A percentile compares a stretch with the other conserved stretches of the same genome.
phyloP scores from a whole-genome alignment of 2,329 filamentous ascomycete genomes.

The Cercospora sp. region DNA sequence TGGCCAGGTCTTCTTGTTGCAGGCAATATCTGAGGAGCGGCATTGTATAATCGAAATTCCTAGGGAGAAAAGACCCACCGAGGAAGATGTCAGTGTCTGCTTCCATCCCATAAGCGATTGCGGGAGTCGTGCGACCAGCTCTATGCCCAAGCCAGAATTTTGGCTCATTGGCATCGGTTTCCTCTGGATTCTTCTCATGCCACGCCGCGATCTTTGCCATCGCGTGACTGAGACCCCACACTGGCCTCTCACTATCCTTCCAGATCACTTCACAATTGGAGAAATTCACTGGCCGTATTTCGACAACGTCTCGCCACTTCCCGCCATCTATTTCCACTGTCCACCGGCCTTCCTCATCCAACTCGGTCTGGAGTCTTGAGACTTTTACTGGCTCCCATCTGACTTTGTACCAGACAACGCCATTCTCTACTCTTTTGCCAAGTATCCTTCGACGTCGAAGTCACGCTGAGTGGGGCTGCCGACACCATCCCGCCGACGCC shows the following conservation, averaged over 20 bases:
- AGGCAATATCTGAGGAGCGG: not conserved
- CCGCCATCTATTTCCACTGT: not conserved
- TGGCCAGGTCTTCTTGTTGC: not conserved
- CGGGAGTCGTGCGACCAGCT: not conserved
- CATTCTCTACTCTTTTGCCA: not conserved
- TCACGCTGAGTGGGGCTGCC: not conserved
- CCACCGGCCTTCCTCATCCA: not conserved
- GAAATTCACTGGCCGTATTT: not conserved
- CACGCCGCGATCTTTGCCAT: not conserved
- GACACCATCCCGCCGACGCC: not conserved
- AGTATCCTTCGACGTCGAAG: slow-evolving; percentile 7
- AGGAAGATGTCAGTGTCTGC: not conserved
- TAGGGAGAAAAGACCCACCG: not conserved
- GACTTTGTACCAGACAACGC: too few species aligned
- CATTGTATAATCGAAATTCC: not conserved
- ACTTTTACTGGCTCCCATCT: not conserved
- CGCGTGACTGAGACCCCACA: slow-evolving; percentile 7
- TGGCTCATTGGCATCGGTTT: not conserved
- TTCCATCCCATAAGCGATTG: not conserved
- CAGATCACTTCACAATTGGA: not conserved
- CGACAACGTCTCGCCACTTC: not conserved
- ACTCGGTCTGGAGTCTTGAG: not conserved
- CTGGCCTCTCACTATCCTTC: slow-evolving; percentile 6
- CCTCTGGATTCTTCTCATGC: not conserved
- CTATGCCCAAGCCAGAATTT: slow-evolving; percentile 3